Base-by-base conservation (phyloP, 352 stramenopile species). In the Pythium phragmitis region DNA sequence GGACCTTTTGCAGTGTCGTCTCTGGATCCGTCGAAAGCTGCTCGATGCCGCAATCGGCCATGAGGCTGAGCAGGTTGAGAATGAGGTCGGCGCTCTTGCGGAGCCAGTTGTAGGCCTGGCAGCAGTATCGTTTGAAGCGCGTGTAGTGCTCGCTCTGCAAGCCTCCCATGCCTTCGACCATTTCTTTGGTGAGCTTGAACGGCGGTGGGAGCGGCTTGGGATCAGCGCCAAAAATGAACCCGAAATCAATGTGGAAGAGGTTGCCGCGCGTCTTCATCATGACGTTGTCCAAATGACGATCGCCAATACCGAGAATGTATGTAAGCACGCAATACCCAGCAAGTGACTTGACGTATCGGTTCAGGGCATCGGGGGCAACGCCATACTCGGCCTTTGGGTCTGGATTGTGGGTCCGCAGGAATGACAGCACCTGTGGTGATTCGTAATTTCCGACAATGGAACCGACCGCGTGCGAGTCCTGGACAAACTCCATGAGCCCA, bases 211-310 rank as follows among this genome's bases (percentile, higher is more conserved):
- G 93, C 12, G 97, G 97, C 74, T 99, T 99, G 0, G 98, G 97
- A 68, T 99, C 98, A 33, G 92, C 85, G 46, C 98, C 98, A 68
- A 99, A 99, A 62, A 99, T 98, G 75, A 99, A 99, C 33, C 97
- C 97, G 77, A 99, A 99, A 79, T 98, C 98, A 75, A 99, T 99
- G 73, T 99, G 98, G 79, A 99, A 99, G 46, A 99, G 85, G 67
- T 98, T 88, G 17, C 98, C 98, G 63, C 90, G 84, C 3, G 89
- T 85, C 57, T 92, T 94, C 66, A 99, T 94, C 96, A 99, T 98
- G 60, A 99, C 85, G 75, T 99, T 99, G 73, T 99, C 98, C 60
- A 99, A 86, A 75, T 99, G 98, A 9, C 98, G 86, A 86, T 99
- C 98, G 33, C 98, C 98, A 64, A 99, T 98, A 34, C 97, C 96